phyloP scores from a whole-genome alignment of 169 alveolate genomes.

The Theileria equi region DNA sequence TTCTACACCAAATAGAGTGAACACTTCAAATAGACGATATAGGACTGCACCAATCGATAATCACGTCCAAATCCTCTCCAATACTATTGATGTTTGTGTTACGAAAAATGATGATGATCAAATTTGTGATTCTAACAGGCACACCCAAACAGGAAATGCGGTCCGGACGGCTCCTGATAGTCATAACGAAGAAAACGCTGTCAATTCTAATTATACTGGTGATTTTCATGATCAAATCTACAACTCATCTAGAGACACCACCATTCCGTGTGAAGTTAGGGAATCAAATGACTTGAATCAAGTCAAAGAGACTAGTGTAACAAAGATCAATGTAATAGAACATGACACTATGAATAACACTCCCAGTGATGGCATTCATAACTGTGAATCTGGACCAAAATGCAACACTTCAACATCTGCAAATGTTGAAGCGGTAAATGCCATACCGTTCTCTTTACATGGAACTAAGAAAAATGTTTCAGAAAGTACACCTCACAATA shows the following conservation, averaged over 20 bases:
- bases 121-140: background rate
- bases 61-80: background rate
- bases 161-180: background rate
- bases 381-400: background rate
- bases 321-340: slow-evolving; percentile 13
- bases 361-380: background rate
- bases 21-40: background rate
- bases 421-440: too few relatives aligned
- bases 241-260: slow-evolving; percentile 25
- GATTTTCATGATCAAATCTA: slow-evolving; percentile 6
- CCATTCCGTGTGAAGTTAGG: slow-evolving; percentile 17
- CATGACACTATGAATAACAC: background rate
- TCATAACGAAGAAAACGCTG: background rate
- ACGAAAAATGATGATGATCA: background rate
- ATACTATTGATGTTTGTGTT: background rate
- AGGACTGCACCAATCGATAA: background rate
- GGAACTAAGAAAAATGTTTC: too few relatives aligned
- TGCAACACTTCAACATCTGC: background rate
- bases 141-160: background rate
- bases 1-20: slow-evolving; percentile 20
- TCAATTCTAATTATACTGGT: slow-evolving; percentile 9
- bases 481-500: too few relatives aligned
- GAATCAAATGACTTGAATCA: slow-evolving; percentile 2
- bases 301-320: slow-evolving; percentile 20
- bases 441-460: too few relatives aligned